These are phyloP conservation scores for Irpex sp. DNA, from an alignment of 1,284 basidiomycete species.

Conservation along the genomic window DNA sequence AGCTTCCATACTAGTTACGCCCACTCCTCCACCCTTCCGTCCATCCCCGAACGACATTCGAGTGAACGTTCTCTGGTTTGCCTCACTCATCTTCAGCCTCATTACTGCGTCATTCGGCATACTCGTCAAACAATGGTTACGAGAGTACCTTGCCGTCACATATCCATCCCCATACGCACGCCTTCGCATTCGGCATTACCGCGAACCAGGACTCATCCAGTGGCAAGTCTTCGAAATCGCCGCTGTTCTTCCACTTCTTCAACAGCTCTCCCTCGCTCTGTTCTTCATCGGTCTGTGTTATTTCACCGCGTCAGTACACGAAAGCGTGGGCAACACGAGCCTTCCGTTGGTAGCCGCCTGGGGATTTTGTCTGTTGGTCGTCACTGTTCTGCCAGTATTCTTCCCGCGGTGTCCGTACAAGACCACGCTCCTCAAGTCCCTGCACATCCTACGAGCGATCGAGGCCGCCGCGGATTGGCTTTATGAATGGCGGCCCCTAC, in stretches of 20 bases:
- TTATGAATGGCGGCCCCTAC: not conserved
- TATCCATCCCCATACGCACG: not conserved
- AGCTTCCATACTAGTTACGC: too few species aligned
- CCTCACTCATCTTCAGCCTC: not conserved
- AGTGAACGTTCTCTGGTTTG: not conserved
- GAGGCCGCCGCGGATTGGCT: too few species aligned
- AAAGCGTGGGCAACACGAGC: not conserved
- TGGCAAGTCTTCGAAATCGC: conserved; percentile 11
- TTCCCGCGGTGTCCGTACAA: conserved; percentile 5
- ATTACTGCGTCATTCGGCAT: not conserved
- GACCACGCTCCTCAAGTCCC: not conserved
- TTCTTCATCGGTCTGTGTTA: conserved; percentile 8
- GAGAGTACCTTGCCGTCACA: not conserved
- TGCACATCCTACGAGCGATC: too few species aligned
- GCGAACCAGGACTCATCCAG: not conserved
- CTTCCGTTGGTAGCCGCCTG: not conserved
- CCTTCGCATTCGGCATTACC: conserved; percentile 5
- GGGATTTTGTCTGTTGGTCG: not conserved
- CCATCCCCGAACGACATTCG: not conserved
- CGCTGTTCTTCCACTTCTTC: conserved; percentile 1
- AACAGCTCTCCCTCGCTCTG: conserved; percentile 5
- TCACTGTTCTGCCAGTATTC: not conserved
- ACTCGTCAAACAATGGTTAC: not conserved
- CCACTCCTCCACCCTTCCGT: not conserved
- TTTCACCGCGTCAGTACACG: not conserved